A percentile compares a stretch with the other conserved stretches of the same genome.
These are phyloP conservation scores for Fusarium dlaminii DNA, from an alignment of 2,329 filamentous ascomycete genomes.

Conservation along the genomic window DNA sequence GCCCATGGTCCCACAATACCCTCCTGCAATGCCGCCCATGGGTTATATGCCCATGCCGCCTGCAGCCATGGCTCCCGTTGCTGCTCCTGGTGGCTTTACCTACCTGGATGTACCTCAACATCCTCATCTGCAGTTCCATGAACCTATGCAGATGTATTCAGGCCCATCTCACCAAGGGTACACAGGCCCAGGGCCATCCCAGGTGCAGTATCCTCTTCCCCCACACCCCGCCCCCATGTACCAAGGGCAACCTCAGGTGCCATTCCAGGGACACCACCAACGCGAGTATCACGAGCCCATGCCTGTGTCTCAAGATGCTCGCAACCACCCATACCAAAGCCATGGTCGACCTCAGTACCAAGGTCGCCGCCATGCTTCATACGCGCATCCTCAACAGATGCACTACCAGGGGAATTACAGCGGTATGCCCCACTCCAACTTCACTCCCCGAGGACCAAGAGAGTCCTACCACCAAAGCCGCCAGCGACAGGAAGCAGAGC, in stretches of 20 bases:
- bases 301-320: background rate
- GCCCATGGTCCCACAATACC: background rate
- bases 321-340: background rate
- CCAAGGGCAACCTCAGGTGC: background rate
- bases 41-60: slow-evolving; percentile 6
- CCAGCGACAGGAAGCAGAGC: slow-evolving; percentile 4
- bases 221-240: background rate
- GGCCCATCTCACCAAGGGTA: background rate
- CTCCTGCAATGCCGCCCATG: background rate
- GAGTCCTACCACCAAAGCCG: slow-evolving; percentile 2
- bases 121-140: background rate
- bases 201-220: background rate
- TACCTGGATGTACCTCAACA: background rate
- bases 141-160: background rate
- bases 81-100: background rate
- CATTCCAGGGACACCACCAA: background rate
- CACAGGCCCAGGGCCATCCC: background rate
- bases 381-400: background rate
- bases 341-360: background rate
- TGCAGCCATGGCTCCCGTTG: background rate
- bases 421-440: background rate
- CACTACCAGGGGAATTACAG: background rate
- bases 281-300: background rate
- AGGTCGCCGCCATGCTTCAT: background rate
- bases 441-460: background rate